Base-by-base conservation (phyloP, 1,284 basidiomycete species). In the Veloboletus limbatus region DNA sequence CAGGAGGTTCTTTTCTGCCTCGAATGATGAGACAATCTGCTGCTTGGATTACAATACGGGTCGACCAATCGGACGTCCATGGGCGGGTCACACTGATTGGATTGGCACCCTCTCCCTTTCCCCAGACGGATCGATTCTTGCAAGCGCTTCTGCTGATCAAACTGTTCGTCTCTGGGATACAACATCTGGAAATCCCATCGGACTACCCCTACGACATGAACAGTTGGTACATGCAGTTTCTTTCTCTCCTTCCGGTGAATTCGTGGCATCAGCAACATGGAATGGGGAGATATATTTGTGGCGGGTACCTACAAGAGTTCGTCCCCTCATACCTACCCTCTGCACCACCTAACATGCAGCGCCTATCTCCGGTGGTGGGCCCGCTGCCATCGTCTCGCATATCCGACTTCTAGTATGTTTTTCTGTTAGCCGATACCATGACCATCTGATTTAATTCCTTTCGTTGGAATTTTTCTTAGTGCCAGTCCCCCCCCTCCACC, bases 161-260 rank as follows among this genome's bases (percentile, higher is more conserved):
- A 48, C 40, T 5, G 32, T 55, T 17, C 45, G 48, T 10, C 42
- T 55, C 35, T 55, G 55, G 55, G 37, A 53, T 16, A 11, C 45
- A n/a, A 1, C 13, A 3, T 33, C 45, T 5, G 32, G 45, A 5
- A 0, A 25, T 6, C 24, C 21, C 0, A 8, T 51, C 3, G 37
- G 36, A 24, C 18, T 24, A 13, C 35, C n/a, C 4, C 31, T 57
- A 5, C 24, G 20, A 10, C 53, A 55, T 8, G 2, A 2, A 2
- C 4, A 14, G 0, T 2, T 0, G 9, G 35, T 43, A 4, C 0
- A 2, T 0, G 3, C 6, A 1, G 36, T 51, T 8, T 33, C 17
- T 10, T 45, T 55, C 27, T 54, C 47, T 6, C 51, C 44, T 3
- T 37, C 18, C 8, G 40, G 51, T 13, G 33, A 47, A 10, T 38